Evolutionary conservation across 371 early-diverging fungal genomes (phyloP).

Genomic region (Smittium culicis): DNA sequence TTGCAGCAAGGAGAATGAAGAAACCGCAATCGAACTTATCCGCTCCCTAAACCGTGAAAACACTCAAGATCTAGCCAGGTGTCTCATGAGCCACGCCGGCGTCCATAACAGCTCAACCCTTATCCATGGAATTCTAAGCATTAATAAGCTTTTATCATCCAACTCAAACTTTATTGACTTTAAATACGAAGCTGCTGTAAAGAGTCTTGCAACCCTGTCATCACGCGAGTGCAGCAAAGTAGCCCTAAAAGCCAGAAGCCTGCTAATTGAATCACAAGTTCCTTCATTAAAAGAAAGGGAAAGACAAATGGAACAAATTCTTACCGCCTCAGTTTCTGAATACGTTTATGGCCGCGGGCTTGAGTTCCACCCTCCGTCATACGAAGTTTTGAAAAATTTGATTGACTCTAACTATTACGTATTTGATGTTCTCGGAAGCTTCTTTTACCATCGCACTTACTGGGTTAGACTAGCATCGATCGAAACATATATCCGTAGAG

Average conservation of each 20-base stretch:
- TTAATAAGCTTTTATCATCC: conserved; percentile 44
- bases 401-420: conserved; percentile 88
- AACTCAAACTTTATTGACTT: conserved; percentile 51
- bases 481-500: conserved; percentile 88
- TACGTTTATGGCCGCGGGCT: conserved; percentile 57
- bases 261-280: conserved; percentile 80
- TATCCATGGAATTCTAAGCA: conserved; percentile 59
- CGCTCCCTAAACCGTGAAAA: conserved; percentile 76
- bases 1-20: conserved; percentile 55
- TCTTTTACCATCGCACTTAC: conserved; percentile 74
- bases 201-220: conserved; percentile 65
- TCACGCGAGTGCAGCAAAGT: conserved; percentile 71
- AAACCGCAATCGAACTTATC: conserved; percentile 67
- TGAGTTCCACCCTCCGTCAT: conserved; percentile 59
- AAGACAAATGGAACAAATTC: conserved; percentile 65
- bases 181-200: conserved; percentile 62
- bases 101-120: conserved; percentile 62
- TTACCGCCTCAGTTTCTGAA: conserved; percentile 64
- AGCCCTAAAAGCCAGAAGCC: conserved; percentile 81
- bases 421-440: conserved; percentile 83
- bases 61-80: conserved; percentile 54
- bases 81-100: conserved; percentile 73
- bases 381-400: conserved; percentile 71
- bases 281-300: conserved; percentile 86
- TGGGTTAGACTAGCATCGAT: conserved; percentile 76